Conservation (phyloP, 2,329 filamentous ascomycete genomes). For the Zymoseptoria crescenta region DNA sequence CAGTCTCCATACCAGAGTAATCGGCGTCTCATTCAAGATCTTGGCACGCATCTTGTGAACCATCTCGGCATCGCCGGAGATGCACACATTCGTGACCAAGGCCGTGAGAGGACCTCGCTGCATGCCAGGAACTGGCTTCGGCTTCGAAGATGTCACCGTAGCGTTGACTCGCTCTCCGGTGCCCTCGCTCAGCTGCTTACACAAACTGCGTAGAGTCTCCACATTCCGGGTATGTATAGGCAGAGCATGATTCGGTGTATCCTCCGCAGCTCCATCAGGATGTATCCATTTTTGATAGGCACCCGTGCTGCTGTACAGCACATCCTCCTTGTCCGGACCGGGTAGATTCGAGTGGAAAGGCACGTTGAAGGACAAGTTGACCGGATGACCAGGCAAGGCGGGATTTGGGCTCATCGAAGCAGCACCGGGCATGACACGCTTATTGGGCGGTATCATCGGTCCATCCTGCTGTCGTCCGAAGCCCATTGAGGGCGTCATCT, state of each 20-base stretch:
- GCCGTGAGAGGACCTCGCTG: constrained; percentile 44
- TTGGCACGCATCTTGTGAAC: constrained; percentile 85
- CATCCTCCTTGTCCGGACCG: constrained; percentile 88
- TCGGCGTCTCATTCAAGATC: constrained; percentile 84
- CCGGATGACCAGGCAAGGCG: constrained; percentile 63
- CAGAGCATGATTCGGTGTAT: constrained; percentile 76
- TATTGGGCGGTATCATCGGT: constrained; percentile 23
- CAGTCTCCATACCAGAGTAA: constrained; percentile 67
- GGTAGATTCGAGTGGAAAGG: constrained; percentile 88
- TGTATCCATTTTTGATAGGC: constrained; percentile 91
- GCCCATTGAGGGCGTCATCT: constrained; percentile 53
- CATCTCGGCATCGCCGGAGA: constrained; percentile 78
- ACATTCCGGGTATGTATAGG: constrained; percentile 89
- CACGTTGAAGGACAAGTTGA: constrained; percentile 95
- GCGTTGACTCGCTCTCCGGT: constrained; percentile 64
- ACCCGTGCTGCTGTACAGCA: constrained; percentile 82
- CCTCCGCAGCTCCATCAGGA: constrained; percentile 75
- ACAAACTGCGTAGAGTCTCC: constrained; percentile 68
- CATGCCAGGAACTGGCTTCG: constrained; percentile 51
- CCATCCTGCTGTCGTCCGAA: constrained; percentile 39
- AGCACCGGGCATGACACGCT: constrained; percentile 45
- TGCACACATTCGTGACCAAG: constrained; percentile 72
- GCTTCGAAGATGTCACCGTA: constrained; percentile 72
- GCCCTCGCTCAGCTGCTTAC: constrained; percentile 67
- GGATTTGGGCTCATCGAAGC: constrained; percentile 43